Evolutionary conservation across 345 rosid genomes (phyloP).

Genomic region (Bruguiera sexangula): DNA sequence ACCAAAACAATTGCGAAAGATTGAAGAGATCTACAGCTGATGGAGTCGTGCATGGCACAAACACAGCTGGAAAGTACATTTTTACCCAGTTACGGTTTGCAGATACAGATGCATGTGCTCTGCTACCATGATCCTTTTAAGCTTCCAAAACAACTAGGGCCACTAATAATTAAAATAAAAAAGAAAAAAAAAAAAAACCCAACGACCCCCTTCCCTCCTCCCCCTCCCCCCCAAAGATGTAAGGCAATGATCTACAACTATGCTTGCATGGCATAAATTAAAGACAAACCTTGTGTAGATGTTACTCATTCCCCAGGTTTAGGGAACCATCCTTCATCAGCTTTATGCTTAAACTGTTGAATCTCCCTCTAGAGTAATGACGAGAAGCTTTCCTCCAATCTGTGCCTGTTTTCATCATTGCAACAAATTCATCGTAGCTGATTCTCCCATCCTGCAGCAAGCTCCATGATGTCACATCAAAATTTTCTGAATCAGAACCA

Average conservation of each 20-base stretch:
- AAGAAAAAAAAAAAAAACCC: slow-evolving; percentile 19
- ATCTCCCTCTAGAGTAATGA: slow-evolving; percentile 99
- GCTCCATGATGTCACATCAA: slow-evolving; percentile 13
- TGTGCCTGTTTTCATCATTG: slow-evolving; percentile 99
- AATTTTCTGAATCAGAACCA: not conserved
- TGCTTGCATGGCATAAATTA: slow-evolving; percentile 18
- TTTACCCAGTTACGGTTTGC: slow-evolving; percentile 30
- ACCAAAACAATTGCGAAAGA: slow-evolving; percentile 28
- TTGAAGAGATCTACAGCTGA: slow-evolving; percentile 11
- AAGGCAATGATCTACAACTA: slow-evolving; percentile 23
- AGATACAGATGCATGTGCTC: slow-evolving; percentile 14
- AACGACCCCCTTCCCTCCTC: slow-evolving; percentile 4
- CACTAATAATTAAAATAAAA: slow-evolving; percentile 16
- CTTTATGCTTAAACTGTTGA: slow-evolving; percentile 95
- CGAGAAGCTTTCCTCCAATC: slow-evolving; percentile 99
- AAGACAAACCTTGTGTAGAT: slow-evolving; percentile 13
- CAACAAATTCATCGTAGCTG: slow-evolving; percentile 94
- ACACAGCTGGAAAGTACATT: slow-evolving; percentile 21
- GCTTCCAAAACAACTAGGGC: slow-evolving; percentile 15
- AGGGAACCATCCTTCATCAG: slow-evolving; percentile 96
- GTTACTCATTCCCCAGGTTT: slow-evolving; percentile 69
- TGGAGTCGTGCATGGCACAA: slow-evolving; percentile 23
- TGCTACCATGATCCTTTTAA: slow-evolving; percentile 14
- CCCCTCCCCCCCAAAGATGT: slow-evolving; percentile 13
- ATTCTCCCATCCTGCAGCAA: slow-evolving; percentile 80